Percentiles rank a stretch among this genome's conserved stretches.
phyloP scores from a whole-genome alignment of 23 red algal species.

The Gracilariopsis chorda region DNA sequence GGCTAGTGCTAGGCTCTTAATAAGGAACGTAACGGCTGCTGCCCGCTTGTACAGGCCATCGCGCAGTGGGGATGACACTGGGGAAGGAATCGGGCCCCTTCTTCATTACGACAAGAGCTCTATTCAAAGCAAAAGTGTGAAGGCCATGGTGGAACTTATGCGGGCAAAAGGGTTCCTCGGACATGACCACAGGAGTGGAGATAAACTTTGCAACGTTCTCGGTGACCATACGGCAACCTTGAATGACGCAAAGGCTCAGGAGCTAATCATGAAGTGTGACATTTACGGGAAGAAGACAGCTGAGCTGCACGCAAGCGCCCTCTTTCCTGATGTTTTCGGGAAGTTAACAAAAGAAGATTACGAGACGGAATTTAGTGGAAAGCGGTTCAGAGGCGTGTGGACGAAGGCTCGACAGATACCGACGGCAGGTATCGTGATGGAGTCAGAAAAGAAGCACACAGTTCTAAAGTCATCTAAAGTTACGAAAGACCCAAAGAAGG shows the following conservation, averaged over 20 bases:
- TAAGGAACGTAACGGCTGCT: not conserved
- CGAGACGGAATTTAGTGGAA: not conserved
- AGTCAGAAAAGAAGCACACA: not conserved
- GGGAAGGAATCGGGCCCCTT: not conserved
- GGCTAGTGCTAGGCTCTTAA: not conserved
- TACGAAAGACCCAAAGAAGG: not conserved
- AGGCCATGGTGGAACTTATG: conserved; percentile 11
- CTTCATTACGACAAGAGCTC: not conserved
- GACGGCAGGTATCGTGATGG: not conserved
- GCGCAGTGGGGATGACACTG: not conserved
- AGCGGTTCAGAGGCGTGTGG: not conserved
- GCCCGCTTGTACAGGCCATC: not conserved
- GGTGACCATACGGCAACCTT: not conserved
- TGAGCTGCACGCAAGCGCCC: conserved; percentile 4
- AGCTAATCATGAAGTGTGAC: not conserved
- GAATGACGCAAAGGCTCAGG: not conserved
- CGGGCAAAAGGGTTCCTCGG: not conserved
- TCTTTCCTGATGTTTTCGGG: conserved; percentile 9
- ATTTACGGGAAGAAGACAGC: not conserved
- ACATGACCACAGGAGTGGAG: not conserved
- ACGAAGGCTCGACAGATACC: not conserved
- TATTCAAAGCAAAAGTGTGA: not conserved
- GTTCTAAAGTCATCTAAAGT: not conserved
- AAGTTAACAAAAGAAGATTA: not conserved
- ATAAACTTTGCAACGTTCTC: not conserved